phyloP scores from a whole-genome alignment of 2,329 filamentous ascomycete species.

The Sphaerulina populicola region DNA sequence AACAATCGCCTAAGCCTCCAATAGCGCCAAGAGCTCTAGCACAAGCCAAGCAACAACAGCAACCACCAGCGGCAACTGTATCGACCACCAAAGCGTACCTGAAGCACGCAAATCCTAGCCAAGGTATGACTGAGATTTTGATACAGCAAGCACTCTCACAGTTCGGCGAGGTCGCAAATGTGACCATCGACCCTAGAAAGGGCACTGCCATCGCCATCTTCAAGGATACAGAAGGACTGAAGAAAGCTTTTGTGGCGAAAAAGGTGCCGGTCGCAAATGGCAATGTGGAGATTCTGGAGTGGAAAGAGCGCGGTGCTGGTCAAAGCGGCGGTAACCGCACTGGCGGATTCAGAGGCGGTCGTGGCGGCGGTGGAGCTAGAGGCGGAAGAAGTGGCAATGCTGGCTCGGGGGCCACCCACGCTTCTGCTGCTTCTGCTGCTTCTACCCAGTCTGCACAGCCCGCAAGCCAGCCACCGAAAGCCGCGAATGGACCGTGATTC shows the following conservation, averaged over 20 bases:
- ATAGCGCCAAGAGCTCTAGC: slow-evolving; percentile 22
- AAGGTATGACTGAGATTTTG: slow-evolving; percentile 77
- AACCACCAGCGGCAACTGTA: slow-evolving; percentile 26
- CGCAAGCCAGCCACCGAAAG: slow-evolving; percentile 2
- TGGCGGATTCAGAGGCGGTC: slow-evolving; percentile 17
- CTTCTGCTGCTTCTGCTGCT: slow-evolving; percentile 7
- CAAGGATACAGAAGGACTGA: slow-evolving; percentile 59
- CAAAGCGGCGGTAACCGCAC: slow-evolving; percentile 13
- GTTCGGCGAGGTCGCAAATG: slow-evolving; percentile 67
- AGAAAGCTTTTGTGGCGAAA: slow-evolving; percentile 72
- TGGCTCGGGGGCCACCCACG: background rate
- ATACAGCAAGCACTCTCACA: slow-evolving; percentile 64
- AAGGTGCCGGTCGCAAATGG: slow-evolving; percentile 76
- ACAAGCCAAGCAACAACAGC: slow-evolving; percentile 26
- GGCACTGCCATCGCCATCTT: slow-evolving; percentile 93
- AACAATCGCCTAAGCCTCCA: slow-evolving; percentile 17
- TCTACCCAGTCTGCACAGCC: background rate
- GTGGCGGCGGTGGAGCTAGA: slow-evolving; percentile 13
- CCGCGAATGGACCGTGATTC: background rate
- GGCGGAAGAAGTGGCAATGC: slow-evolving; percentile 16
- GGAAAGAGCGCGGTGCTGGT: slow-evolving; percentile 48
- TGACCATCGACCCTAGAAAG: slow-evolving; percentile 91
- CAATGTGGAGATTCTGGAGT: slow-evolving; percentile 76
- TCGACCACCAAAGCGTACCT: slow-evolving; percentile 47
- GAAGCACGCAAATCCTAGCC: slow-evolving; percentile 64